Evolutionary conservation across 116 monocot genomes (phyloP).

Genomic region (Posidonia oceanica): DNA sequence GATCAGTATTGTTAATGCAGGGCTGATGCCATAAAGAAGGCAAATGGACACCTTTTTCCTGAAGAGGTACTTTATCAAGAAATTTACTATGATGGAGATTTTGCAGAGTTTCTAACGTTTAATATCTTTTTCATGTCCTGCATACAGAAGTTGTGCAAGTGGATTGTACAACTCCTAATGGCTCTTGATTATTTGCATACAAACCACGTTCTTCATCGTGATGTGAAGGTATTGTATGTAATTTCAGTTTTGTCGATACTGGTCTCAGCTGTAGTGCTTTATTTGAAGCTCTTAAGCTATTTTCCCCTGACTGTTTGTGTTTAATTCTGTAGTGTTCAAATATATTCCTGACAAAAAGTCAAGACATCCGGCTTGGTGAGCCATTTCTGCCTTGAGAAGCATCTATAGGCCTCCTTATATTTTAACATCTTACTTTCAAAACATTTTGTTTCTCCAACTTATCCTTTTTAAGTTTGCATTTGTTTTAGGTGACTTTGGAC

Average conservation of each 20-base stretch:
- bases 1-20: conserved; percentile 18
- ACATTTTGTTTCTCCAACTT: not conserved
- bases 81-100: not conserved
- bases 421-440: not conserved
- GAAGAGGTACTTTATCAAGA: conserved; percentile 54
- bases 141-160: conserved; percentile 84
- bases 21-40: conserved; percentile 85
- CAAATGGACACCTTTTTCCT: conserved; percentile 69
- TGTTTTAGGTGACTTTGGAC: conserved; percentile 69
- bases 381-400: not conserved
- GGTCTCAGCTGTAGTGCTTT: not conserved
- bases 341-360: conserved; percentile 72
- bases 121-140: not conserved
- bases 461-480: not conserved
- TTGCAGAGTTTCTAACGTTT: not conserved
- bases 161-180: conserved; percentile 92
- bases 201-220: conserved; percentile 86
- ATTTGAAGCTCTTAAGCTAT: not conserved
- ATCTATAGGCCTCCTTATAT: not conserved
- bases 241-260: not conserved
- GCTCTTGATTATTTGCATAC: conserved; percentile 84
- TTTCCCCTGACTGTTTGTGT: not conserved
- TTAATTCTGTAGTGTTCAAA: conserved; percentile 64
- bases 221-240: conserved; percentile 54
- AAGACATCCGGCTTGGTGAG: conserved; percentile 70